Evolutionary conservation across 768 basidiomycete species (phyloP).

Genomic region (Tulasnella sp.): DNA sequence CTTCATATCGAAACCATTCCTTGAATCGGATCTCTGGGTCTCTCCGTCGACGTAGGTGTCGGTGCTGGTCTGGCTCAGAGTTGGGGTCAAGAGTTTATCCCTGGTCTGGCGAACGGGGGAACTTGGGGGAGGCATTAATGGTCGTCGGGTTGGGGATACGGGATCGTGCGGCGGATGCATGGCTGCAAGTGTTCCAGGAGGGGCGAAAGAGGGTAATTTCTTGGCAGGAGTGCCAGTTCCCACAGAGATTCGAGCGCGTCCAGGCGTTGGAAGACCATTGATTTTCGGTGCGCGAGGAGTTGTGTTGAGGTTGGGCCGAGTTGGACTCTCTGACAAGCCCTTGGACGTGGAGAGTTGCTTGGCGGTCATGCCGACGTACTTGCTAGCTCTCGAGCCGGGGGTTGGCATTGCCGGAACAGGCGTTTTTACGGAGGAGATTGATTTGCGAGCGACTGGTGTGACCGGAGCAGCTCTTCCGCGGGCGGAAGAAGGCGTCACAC

Average conservation of each 20-base stretch:
- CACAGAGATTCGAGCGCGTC: background rate
- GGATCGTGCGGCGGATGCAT: conserved; percentile 4
- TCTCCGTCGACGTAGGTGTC: conserved; percentile 30
- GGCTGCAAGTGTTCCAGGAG: conserved; percentile 7
- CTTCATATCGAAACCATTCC: conserved; percentile 20
- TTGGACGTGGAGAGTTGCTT: conserved; percentile 51
- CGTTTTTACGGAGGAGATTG: background rate
- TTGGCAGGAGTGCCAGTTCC: conserved; percentile 2
- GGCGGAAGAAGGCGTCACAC: conserved; percentile 49
- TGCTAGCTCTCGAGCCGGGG: conserved; percentile 74
- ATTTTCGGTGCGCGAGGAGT: background rate
- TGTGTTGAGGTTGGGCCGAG: background rate
- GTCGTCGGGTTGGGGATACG: conserved; percentile 15
- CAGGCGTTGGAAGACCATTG: conserved; percentile 11
- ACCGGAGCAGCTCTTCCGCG: conserved; percentile 47
- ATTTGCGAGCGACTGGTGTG: conserved; percentile 35
- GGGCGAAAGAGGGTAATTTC: background rate
- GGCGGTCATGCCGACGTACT: conserved; percentile 80
- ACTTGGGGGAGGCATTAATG: conserved; percentile 67
- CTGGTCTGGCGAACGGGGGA: conserved; percentile 44
- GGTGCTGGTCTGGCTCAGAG: conserved; percentile 29
- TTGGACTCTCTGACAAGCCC: background rate
- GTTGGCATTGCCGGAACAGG: conserved; percentile 17
- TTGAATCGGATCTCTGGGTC: background rate
- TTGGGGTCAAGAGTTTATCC: conserved; percentile 28